phyloP scores from a whole-genome alignment of 2,329 filamentous ascomycete genomes.

The Boeremia exigua region DNA sequence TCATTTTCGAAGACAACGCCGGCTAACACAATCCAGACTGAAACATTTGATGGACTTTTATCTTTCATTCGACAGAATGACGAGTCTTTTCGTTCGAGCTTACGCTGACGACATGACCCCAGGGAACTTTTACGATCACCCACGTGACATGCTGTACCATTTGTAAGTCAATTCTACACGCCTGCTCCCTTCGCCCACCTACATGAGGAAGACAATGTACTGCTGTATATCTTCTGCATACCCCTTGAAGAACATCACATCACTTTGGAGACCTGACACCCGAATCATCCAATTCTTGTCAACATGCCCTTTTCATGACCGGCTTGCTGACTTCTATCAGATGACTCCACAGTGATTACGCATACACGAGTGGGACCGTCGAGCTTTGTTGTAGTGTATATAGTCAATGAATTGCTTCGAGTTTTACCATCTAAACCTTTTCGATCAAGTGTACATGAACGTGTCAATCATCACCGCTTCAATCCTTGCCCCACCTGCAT shows the following conservation, averaged over 20 bases:
- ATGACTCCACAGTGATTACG: neutral
- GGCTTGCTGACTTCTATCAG: constrained; percentile 7
- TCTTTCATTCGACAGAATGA: constrained; percentile 17
- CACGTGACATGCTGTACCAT: neutral
- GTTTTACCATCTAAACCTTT: neutral
- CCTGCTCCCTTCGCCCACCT: constrained; percentile 17
- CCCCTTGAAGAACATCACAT: constrained; percentile 64
- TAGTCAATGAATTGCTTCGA: neutral
- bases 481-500: neutral
- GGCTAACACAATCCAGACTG: constrained; percentile 44
- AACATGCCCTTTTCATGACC: neutral
- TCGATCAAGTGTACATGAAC: neutral
- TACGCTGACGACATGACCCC: constrained; percentile 29
- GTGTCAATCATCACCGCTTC: constrained; percentile 4
- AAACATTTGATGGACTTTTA: constrained; percentile 45
- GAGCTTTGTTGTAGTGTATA: neutral
- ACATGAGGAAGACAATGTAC: constrained; percentile 66
- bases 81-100: constrained; percentile 15
- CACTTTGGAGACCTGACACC: constrained; percentile 71
- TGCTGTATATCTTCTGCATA: constrained; percentile 71
- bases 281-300: neutral
- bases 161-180: constrained; percentile 23
- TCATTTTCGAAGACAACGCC: neutral
- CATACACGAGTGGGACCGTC: neutral
- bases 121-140: constrained; percentile 9